These are phyloP conservation scores for Extremus antarcticus DNA, from an alignment of 495 filamentous ascomycete genomes.

Conservation along the genomic window DNA sequence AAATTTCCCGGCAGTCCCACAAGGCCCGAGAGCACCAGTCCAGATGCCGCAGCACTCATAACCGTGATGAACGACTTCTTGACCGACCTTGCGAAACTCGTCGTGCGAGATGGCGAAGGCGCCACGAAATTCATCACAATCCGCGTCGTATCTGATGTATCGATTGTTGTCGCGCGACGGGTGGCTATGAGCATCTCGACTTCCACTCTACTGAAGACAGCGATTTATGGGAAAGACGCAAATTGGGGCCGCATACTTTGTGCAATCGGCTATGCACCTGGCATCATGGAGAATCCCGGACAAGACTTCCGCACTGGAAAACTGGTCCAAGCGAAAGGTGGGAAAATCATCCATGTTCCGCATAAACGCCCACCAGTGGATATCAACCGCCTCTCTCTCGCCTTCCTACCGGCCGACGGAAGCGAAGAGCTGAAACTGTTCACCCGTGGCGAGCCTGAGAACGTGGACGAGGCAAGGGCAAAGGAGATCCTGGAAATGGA, in stretches of 20 bases:
- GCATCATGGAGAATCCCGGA: constrained; percentile 20
- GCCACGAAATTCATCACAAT: constrained; percentile 98
- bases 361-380: constrained; percentile 35
- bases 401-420: constrained; percentile 80
- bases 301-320: constrained; percentile 32
- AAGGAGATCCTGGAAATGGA: constrained; percentile 78
- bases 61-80: constrained; percentile 64
- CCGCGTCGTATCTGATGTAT: constrained; percentile 61
- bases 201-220: constrained; percentile 92
- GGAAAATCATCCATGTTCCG: not conserved
- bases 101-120: constrained; percentile 93
- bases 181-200: constrained; percentile 84
- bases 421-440: constrained; percentile 70
- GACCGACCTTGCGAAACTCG: constrained; percentile 74
- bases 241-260: constrained; percentile 98
- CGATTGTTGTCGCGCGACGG: constrained; percentile 38
- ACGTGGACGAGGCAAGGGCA: constrained; percentile 80
- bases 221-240: constrained; percentile 89
- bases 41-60: constrained; percentile 53
- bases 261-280: constrained; percentile 78
- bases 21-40: constrained; percentile 5
- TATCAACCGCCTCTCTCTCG: constrained; percentile 79
- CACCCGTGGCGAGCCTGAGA: constrained; percentile 82
- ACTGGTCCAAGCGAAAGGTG: not conserved
- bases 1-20: not conserved